Base-by-base conservation (phyloP, 768 basidiomycete genomes). In the Hypholoma sublateritium region DNA sequence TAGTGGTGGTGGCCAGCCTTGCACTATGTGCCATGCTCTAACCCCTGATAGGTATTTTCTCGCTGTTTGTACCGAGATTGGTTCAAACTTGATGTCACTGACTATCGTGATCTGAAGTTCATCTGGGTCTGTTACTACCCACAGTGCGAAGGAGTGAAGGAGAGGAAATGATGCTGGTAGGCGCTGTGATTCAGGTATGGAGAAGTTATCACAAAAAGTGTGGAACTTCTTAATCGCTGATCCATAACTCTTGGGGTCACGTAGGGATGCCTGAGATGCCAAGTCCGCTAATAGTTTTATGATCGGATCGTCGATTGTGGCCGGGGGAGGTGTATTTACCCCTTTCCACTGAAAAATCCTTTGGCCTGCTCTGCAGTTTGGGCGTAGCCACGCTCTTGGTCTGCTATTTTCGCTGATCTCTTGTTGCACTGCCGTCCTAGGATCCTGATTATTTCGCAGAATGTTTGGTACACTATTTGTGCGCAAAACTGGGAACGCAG, bases 1-100 rank as follows among this genome's bases (percentile, higher is more conserved):
- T 0, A 75, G 62, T 1, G 74, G 73, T 1, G 59, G 58, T 1
- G 67, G 69, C 75, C 74, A 76, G 0, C 72, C 75, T 54, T 77
- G 75, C 0, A 63, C 69, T 0, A 74, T 46, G 51, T 77, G 75
- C 73, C 75, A 77, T 0, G 74, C 76, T 2, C 70, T 46, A 0
- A 77, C 59, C 0, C 64, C 74, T 3, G 71, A 59, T 5, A 77
- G 67, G 52, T 77, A 77, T 48, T 75, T 77, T 7, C 51, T 16
- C 0, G 62, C 67, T 1, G 60, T 62, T 0, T 37, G 13, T 0
- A 68, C 62, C 0, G 71, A 61, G 0, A 77, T 62, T 7, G 74
- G 62, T 58, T 75, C 74, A 25, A 74, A 72, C 0, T 62, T 61
- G 2, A 57, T 60, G 3, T 35, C 55, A 0, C 21, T 51, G 3